Conservation (phyloP, 352 stramenopile genomes). For the Globisporangium irregulare region DNA sequence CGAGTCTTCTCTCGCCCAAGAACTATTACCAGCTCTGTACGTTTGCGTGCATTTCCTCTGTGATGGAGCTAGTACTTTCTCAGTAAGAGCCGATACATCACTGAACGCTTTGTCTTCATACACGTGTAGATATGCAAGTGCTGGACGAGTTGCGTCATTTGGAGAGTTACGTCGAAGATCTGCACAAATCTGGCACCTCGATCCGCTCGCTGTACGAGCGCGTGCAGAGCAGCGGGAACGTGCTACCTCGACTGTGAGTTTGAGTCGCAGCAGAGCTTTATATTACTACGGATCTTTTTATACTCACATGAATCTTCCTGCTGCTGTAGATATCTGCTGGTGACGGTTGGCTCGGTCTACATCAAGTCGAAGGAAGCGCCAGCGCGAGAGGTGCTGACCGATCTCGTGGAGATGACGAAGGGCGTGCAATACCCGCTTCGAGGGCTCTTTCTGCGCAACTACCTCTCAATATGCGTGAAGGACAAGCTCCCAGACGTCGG, state of each 20-base stretch:
- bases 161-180: conserved; percentile 91
- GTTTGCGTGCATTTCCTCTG: conserved; percentile 6
- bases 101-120: not conserved
- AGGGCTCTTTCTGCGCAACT: conserved; percentile 98
- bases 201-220: conserved; percentile 95
- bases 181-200: conserved; percentile 73
- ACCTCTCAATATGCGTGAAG: conserved; percentile 90
- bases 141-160: conserved; percentile 94
- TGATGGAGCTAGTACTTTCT: not conserved
- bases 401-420: conserved; percentile 98
- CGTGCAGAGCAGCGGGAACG: conserved; percentile 94
- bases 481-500: conserved; percentile 94
- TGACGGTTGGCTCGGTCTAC: conserved; percentile 95
- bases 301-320: not conserved
- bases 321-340: conserved; percentile 87
- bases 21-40: conserved; percentile 99
- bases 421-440: conserved; percentile 98
- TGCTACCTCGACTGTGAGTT: conserved; percentile 91
- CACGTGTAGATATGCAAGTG: conserved; percentile 67
- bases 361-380: conserved; percentile 85
- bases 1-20: conserved; percentile 93
- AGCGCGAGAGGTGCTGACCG: conserved; percentile 92
- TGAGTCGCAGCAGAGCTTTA: not conserved
- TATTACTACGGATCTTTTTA: not conserved
- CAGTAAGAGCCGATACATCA: not conserved